Base-by-base conservation (phyloP, 2,329 filamentous ascomycete species). In the Septoria linicola region DNA sequence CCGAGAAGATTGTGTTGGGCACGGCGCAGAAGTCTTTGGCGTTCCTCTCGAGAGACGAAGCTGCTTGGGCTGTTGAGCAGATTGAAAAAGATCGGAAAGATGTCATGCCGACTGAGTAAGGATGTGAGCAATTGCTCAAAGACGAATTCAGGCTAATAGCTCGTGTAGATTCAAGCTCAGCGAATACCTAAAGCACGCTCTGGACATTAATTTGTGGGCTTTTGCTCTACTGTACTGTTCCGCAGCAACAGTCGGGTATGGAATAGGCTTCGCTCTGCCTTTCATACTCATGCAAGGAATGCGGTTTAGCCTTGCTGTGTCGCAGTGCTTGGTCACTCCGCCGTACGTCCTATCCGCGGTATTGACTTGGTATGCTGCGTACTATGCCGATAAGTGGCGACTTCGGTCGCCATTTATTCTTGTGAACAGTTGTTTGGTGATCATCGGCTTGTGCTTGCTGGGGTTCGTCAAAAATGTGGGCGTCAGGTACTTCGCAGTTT, bases 241-340 rank as follows among this genome's bases (percentile, higher is more conserved):
- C 11, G 21, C 25, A 7, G 39, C 21, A 2, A 40, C 46, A 3
- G 25, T 49, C 3, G 40, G 40, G 8, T 49, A 55, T n/a, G 53
- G 49, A 10, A 45, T 55, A 2, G 49, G 44, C 1, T 49, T 55
- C 17, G 49, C 49, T 17, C 40, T 57, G 6, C 54, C 54, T 1
- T 51, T 50, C 19, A 41, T 57, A 8, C 37, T 57, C 1, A 51
- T 25, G n/a, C 23, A 54, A 39, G 37, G 43, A 19, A 55, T 76
- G 61, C 72, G 73, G 25, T 75, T 73, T 57, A 69, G 66, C 2
- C 59, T 68, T 3, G 68, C 71, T 0, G 69, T 69, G 20, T 72
- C 72, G 1, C 72, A 75, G 49, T 66, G 74, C 19, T 64, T 76
- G 10, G 72, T 71, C n/a, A 71, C 75, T 2, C 73, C 73, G 0